A percentile compares a stretch with the other conserved stretches of the same genome.
Conservation (phyloP, 495 filamentous ascomycete species). For the Penicillium soppii region DNA sequence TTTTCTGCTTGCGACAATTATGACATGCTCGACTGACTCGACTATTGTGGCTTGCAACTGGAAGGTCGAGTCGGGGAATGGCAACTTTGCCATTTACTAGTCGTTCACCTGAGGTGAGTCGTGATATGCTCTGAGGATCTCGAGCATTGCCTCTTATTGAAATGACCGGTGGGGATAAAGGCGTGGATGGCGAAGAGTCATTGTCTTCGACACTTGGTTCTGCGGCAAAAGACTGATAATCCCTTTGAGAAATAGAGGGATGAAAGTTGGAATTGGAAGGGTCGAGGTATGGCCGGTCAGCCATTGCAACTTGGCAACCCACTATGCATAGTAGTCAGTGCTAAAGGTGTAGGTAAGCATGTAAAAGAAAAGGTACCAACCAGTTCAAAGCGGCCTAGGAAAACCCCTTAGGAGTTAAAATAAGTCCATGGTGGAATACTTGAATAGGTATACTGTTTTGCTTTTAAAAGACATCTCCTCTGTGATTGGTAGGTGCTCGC, state of each 20-base stretch:
- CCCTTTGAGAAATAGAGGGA: not conserved
- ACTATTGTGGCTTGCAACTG: not conserved
- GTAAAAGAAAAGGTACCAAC: too few species aligned
- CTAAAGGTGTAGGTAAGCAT: too few species aligned
- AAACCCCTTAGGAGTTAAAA: not conserved
- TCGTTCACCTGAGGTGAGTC: not conserved
- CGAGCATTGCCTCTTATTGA: not conserved
- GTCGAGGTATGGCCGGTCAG: not conserved
- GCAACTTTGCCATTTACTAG: not conserved
- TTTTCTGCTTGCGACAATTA: constrained; percentile 4
- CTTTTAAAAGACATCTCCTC: not conserved
- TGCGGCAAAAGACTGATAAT: not conserved
- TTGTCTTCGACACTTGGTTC: not conserved
- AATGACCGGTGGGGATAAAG: not conserved
- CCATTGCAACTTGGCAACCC: constrained; percentile 1
- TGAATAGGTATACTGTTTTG: not conserved
- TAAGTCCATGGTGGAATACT: not conserved
- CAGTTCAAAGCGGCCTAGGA: too few species aligned
- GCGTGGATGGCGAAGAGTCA: not conserved
- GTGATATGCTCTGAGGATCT: not conserved
- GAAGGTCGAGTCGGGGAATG: constrained; percentile 3
- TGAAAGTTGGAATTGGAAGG: not conserved
- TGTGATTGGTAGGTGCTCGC: not conserved
- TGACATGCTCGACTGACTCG: constrained; percentile 7
- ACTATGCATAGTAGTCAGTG: constrained; percentile 1